Evolutionary conservation across 441 rosid genomes (phyloP), one percentile per base, ranked within the genome.

Genomic region (Omphalea diandra): DNA sequence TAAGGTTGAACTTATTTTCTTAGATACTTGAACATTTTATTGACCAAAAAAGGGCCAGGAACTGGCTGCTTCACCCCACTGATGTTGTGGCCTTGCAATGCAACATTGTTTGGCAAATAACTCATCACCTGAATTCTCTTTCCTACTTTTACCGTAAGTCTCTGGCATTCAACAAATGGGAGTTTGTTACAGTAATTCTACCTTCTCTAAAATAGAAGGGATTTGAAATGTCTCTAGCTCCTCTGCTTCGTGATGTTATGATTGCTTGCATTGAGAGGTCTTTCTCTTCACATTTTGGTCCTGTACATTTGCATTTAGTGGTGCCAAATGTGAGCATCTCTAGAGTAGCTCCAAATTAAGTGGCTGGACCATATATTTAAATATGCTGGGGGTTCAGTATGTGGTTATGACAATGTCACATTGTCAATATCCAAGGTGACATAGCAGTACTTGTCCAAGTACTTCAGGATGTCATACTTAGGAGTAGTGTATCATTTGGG

Each of bases 1-100:
- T 64, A 92, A 92, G 98, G 98, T 94, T 76, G 44, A 49, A n/a
- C 47, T 33, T 55, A 10, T 9, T 47, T 17, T 59, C n/a, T n/a
- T n/a, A n/a, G n/a, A n/a, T n/a, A n/a, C n/a, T n/a, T n/a, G n/a
- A n/a, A n/a, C n/a, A n/a, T n/a, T n/a, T n/a, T n/a, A n/a, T n/a
- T n/a, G n/a, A n/a, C n/a, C n/a, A n/a, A n/a, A n/a, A n/a, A n/a
- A n/a, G n/a, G 20, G 36, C 38, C 31, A 10, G 53, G 24, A 59
- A 32, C 67, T 54, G 59, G 36, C 15, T 59, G 4, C 36, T 63
- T 27, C 52, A 24, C 17, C 41, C n/a, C n/a, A n/a, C n/a, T n/a
- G n/a, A n/a, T n/a, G n/a, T n/a, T n/a, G n/a, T n/a, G n/a, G n/a
- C n/a, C n/a, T 67, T 15, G 3, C 60, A 67, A 2, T 63, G 36